These are phyloP conservation scores for Vitis amurensis DNA, from an alignment of 164 flowering plant species.

Conservation along the genomic window DNA sequence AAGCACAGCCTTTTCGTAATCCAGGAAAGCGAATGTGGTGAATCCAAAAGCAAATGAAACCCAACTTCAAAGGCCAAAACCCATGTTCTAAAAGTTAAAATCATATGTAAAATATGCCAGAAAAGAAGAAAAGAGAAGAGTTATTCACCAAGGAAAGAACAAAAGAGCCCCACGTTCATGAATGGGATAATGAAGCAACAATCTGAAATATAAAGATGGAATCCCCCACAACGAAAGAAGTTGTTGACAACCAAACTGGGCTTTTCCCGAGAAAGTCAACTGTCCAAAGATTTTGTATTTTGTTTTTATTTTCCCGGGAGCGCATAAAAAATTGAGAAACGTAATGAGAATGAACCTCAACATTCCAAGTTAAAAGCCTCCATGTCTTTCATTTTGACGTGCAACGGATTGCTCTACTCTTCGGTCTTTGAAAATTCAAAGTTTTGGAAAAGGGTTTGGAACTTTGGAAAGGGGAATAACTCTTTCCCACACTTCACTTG, in stretches of 20 bases:
- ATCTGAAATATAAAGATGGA: not conserved
- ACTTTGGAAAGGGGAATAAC: no score
- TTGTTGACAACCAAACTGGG: not conserved
- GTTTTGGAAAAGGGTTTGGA: no score
- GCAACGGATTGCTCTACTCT: no score
- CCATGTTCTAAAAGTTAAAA: not conserved
- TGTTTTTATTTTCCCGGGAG: no score
- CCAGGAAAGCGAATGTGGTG: not conserved
- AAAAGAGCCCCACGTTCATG: not conserved
- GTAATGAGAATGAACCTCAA: no score
- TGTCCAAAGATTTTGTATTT: not conserved
- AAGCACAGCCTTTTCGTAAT: conserved; percentile 1
- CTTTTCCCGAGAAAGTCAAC: conserved; percentile 17
- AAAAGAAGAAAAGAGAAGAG: not conserved
- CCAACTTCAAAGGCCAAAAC: no score
- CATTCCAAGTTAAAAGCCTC: no score
- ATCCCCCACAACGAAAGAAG: not conserved
- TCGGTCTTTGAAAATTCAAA: no score
- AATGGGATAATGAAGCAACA: not conserved
- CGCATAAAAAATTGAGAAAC: no score
- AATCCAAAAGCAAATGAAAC: conserved; percentile 4
- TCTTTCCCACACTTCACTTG: no score
- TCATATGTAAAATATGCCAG: not conserved
- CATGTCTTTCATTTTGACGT: no score
- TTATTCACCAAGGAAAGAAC: not conserved